These are phyloP conservation scores for Clavulina sp. DNA, from an alignment of 768 basidiomycete genomes.

Conservation along the genomic window DNA sequence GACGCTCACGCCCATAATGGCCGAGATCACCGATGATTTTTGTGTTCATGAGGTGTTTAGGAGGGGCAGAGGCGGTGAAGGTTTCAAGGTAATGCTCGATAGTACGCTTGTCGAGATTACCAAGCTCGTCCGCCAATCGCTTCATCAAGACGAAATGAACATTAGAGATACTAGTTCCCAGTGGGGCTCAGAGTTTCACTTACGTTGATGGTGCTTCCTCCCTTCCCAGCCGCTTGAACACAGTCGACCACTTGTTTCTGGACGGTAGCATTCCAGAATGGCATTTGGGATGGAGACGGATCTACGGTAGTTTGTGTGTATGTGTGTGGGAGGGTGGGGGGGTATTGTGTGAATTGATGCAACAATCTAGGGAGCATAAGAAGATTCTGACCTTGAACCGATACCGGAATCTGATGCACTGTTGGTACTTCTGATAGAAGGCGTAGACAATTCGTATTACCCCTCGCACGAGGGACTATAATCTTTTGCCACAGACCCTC, in stretches of 20 bases:
- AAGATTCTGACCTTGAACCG: background rate
- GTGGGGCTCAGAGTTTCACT: background rate
- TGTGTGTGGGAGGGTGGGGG: no score
- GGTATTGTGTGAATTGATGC: no score
- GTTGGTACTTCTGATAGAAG: background rate
- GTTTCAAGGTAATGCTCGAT: constrained; percentile 65
- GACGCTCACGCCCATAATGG: constrained; percentile 68
- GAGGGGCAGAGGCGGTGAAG: constrained; percentile 44
- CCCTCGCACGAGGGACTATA: constrained; percentile 30
- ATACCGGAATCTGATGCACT: background rate
- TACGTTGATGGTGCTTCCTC: constrained; percentile 12
- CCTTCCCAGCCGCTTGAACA: constrained; percentile 45
- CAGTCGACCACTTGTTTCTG: constrained; percentile 67
- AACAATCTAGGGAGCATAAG: background rate
- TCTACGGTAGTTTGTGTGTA: no score
- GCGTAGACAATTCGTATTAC: background rate
- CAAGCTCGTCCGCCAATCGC: constrained; percentile 46
- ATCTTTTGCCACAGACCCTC: constrained; percentile 63
- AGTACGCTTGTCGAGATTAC: constrained; percentile 62
- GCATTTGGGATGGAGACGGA: constrained; percentile 1
- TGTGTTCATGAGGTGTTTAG: constrained; percentile 54
- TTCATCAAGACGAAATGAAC: constrained; percentile 15
- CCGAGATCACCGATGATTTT: constrained; percentile 60
- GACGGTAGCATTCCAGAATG: constrained; percentile 37
- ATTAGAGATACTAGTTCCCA: background rate